Evolutionary conservation across 1,284 basidiomycete genomes (phyloP), one percentile per base, ranked within the genome.

Genomic region (Lignosus rhinocerotis): DNA sequence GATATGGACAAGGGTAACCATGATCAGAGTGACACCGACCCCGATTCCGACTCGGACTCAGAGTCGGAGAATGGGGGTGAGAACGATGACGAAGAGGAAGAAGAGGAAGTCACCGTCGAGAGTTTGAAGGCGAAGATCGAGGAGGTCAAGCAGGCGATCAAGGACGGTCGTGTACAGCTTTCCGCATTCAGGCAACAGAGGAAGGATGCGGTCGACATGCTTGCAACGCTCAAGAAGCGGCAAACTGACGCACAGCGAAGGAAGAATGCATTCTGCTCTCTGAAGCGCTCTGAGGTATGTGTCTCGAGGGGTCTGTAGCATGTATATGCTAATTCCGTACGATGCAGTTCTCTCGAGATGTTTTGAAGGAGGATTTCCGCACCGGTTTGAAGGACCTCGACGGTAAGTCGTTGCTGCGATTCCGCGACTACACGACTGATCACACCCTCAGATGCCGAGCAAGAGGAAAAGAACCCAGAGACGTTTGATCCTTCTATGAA

Each of bases 261-360:
- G 57, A 86, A 86, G 74, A 86, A 86, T 63, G 80, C 78, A 0
- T 85, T 83, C 65, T 87, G 85, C 65, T 82, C 84, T 0, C 60
- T 78, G 52, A 84, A 81, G 67, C 77, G 84, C 6, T 84, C 82
- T 6, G 81, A 84, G 73, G 83, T 83, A 54, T 53, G 71, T 67
- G 4, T 39, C 25, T 16, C 5, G 43, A 53, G 16, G 16, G 41
- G 31, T 10, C 44, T 5, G 12, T 38, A 3, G n/a, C 55, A 36
- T 34, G 31, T n/a, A 42, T 39, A 38, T 8, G 47, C 45, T 55
- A 25, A 44, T 59, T 47, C 34, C 32, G 47, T 48, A 41, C 44
- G 50, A 42, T 38, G 1, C 50, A 85, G 83, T 85, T 78, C 64
- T 85, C 84, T 36, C 75, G 76, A 17, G 80, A 80, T 50, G 79